Evolutionary conservation across 1,139 yeast species (phyloP), one percentile per base, ranked within the genome.

Genomic region (Yamadazyma diddensiae): DNA sequence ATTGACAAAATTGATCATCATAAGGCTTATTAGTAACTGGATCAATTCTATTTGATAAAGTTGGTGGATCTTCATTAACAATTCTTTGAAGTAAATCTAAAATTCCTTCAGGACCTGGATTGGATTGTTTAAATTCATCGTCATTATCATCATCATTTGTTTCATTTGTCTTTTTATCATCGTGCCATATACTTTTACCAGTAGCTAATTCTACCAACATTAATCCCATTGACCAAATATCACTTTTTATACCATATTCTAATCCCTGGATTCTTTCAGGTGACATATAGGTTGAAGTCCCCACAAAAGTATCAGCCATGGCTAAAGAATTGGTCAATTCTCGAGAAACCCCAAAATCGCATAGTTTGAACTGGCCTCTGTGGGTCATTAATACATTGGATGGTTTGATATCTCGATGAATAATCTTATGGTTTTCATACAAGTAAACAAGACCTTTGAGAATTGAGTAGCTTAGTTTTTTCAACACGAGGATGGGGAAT

Each of bases 211-310:
- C 97, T 31, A 87, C 77, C 30, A 92, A 67, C 80, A 90, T 84
- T 28, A 92, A 65, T 1, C 98, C 98, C 50, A 90, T 65, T 1
- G 97, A 87, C 98, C 98, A 92, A 10, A 92, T 92, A 55, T 92
- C 98, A 21, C 95, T 90, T 48, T 90, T 88, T 15, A 90, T 84
- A 6, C 95, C 84, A 57, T 92, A 92, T 11, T 82, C 82, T 30
- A 87, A 86, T 9, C 98, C 98, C 59, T 87, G 96, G 36, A 92
- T 92, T 43, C 98, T 73, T 52, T 92, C 98, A 0, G 98, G 98
- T 1, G 95, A 87, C 98, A 92, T 92, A 53, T 92, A 92, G 2
- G 95, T 87, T 1, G 96, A 87, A 1, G 98, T 92, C 1, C 98
- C 98, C 8, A 92, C 97, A 67, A 92, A 92, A 0, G 97, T 92